Evolutionary conservation across 257 asterid genomes (phyloP).

Genomic region (Penstemon eatonii): DNA sequence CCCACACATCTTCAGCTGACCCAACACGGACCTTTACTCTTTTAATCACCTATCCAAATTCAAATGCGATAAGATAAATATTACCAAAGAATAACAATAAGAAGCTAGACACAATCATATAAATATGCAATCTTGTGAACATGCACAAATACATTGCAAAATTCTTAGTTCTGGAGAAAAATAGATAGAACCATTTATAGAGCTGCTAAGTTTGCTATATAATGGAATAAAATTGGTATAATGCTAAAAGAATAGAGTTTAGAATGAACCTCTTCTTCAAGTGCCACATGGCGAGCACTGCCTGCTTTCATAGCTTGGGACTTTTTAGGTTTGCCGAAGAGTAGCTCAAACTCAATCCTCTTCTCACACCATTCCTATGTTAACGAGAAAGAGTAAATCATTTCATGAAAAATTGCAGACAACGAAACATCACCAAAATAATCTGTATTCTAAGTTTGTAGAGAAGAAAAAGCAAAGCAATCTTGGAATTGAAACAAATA

Average conservation of each 20-base stretch:
- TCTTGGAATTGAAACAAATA: too few species aligned
- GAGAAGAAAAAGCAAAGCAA: too few species aligned
- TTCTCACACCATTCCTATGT: slow-evolving; percentile 97
- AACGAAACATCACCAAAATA: neutral
- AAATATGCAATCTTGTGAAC: neutral
- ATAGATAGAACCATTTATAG: neutral
- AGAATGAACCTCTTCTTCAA: slow-evolving; percentile 73
- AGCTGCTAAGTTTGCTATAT: too few species aligned
- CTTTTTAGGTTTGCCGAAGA: slow-evolving; percentile 50
- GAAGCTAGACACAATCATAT: slow-evolving; percentile 1
- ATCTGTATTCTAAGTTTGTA: too few species aligned
- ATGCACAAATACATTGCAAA: neutral
- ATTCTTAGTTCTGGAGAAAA: neutral
- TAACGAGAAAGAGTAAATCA: neutral
- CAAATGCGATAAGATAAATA: slow-evolving; percentile 25
- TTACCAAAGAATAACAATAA: slow-evolving; percentile 14
- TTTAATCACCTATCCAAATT: slow-evolving; percentile 59
- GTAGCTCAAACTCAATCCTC: slow-evolving; percentile 63
- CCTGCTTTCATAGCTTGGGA: slow-evolving; percentile 89
- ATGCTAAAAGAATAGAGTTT: neutral
- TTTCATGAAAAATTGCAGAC: slow-evolving; percentile 3
- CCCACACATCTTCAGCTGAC: slow-evolving; percentile 78
- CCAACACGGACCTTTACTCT: slow-evolving; percentile 53
- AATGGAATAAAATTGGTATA: neutral
- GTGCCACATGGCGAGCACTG: slow-evolving; percentile 70